phyloP scores from a whole-genome alignment of 495 filamentous ascomycete genomes.

The Aeminium ludgeri region DNA sequence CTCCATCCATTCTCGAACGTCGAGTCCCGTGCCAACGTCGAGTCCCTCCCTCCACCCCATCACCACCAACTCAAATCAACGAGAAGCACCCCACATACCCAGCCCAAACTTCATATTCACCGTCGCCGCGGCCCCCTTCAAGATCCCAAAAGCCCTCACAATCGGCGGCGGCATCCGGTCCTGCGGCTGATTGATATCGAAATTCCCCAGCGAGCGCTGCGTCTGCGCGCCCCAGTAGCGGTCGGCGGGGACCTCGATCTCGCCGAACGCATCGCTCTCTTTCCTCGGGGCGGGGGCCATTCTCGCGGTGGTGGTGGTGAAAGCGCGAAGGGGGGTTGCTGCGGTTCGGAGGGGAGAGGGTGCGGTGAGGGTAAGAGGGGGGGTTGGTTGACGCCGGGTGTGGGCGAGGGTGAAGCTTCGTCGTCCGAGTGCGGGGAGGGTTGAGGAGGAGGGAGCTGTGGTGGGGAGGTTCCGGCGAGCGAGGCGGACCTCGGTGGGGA shows the following conservation, averaged over 20 bases:
- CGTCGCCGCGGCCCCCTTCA: conserved; percentile 89
- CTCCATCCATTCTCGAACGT: neutral
- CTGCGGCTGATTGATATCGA: conserved; percentile 96
- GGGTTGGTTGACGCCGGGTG: neutral
- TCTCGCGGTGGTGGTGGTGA: conserved; percentile 13
- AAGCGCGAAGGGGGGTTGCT: too few species aligned
- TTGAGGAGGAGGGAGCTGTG: too few species aligned
- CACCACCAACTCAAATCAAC: neutral
- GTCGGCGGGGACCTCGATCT: conserved; percentile 75
- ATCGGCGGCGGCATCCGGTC: conserved; percentile 95
- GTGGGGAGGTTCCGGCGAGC: too few species aligned
- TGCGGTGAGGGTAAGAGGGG: neutral
- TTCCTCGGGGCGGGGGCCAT: conserved; percentile 40
- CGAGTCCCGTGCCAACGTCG: neutral
- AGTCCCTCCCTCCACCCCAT: neutral
- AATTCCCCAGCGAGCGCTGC: conserved; percentile 91
- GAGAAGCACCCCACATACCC: conserved; percentile 59
- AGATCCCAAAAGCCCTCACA: conserved; percentile 83
- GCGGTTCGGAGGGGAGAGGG: neutral
- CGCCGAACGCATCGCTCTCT: conserved; percentile 94
- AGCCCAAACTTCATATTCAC: conserved; percentile 94
- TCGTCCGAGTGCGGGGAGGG: too few species aligned
- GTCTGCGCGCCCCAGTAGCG: conserved; percentile 99
- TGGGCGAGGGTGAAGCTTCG: neutral
- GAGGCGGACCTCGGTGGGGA: too few species aligned